Conservation (phyloP, 2,329 filamentous ascomycete genomes). For the Ceratocystis albifundus region DNA sequence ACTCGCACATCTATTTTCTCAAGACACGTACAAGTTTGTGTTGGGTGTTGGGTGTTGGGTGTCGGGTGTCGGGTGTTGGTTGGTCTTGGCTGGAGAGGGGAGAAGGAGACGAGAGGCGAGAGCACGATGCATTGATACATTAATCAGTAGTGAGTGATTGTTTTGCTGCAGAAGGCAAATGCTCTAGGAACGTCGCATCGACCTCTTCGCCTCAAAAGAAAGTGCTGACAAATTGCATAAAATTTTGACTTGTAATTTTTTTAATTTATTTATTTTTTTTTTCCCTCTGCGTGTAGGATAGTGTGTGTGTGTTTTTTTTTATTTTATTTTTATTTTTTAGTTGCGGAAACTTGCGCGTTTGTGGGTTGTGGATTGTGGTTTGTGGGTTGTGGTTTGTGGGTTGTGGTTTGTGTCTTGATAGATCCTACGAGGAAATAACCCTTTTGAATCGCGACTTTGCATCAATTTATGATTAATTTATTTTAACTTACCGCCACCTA, state of each 20-base stretch:
- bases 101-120: not conserved
- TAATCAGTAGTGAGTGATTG: not conserved
- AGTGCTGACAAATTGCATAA: no score
- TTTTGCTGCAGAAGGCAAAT: not conserved
- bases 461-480: not conserved
- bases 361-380: not conserved
- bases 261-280: no score
- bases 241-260: no score
- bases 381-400: not conserved
- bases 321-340: no score
- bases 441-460: not conserved
- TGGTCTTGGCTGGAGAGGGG: not conserved
- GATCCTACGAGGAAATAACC: not conserved
- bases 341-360: not conserved
- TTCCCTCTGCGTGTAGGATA: no score
- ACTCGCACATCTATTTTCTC: not conserved
- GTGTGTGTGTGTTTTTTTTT: no score
- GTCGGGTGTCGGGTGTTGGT: no score
- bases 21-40: not conserved
- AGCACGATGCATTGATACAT: not conserved
- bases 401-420: not conserved
- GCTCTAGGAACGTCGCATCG: not conserved
- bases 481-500: not conserved
- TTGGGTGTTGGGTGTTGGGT: no score
- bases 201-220: conserved; percentile 8